Evolutionary conservation across 345 rosid species (phyloP).

Genomic region (Fremontodendron californicum): DNA sequence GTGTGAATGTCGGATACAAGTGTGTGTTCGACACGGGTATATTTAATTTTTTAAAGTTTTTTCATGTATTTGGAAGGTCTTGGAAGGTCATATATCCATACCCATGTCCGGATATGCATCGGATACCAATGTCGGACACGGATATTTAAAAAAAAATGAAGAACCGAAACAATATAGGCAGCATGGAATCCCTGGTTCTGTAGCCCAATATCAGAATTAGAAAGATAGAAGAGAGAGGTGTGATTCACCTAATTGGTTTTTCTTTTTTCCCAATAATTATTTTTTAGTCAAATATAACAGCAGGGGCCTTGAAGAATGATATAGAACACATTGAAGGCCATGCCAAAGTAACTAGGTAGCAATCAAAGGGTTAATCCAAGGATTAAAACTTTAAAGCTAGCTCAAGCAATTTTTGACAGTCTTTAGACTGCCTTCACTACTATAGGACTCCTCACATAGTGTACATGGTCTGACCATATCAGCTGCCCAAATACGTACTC

Average conservation of each 20-base stretch:
- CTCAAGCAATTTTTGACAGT: background rate
- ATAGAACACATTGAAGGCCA: background rate
- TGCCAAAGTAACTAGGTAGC: background rate
- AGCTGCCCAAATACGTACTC: slow-evolving; percentile 55
- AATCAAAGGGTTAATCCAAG: background rate
- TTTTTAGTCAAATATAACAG: background rate
- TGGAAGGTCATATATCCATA: no score
- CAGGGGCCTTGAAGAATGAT: background rate
- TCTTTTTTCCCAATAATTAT: background rate
- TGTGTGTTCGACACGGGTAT: no score
- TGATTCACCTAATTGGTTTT: background rate
- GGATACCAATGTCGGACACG: no score
- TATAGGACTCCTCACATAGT: slow-evolving; percentile 73
- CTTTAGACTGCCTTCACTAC: slow-evolving; percentile 36
- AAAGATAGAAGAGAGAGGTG: background rate
- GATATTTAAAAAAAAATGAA: no score
- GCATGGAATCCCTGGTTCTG: background rate
- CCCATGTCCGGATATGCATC: no score
- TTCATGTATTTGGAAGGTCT: no score
- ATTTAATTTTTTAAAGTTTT: no score
- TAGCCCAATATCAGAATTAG: background rate
- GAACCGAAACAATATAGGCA: no score
- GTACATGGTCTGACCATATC: slow-evolving; percentile 65
- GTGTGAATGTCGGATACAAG: no score
- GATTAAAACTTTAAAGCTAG: background rate